phyloP scores from a whole-genome alignment of 192 early-diverging fungal genomes.

The Backusella sp. region DNA sequence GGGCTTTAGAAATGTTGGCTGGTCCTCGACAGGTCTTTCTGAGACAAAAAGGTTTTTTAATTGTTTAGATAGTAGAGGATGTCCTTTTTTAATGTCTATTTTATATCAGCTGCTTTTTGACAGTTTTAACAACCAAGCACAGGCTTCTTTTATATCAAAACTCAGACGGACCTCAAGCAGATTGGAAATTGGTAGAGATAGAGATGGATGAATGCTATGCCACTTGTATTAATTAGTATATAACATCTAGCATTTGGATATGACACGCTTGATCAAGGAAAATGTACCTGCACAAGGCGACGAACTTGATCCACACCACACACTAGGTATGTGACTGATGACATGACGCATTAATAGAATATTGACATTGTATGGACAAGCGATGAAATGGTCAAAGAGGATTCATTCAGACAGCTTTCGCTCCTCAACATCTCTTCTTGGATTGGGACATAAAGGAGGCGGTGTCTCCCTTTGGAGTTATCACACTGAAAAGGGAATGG shows the following conservation, averaged over 20 bases:
- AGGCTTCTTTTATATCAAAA: constrained; percentile 7
- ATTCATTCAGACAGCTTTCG: neutral
- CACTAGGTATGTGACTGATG: neutral
- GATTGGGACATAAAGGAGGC: neutral
- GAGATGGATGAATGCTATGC: neutral
- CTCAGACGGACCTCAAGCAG: neutral
- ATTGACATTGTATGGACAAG: neutral
- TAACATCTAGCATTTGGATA: neutral
- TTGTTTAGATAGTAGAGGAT: neutral
- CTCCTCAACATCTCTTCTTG: neutral
- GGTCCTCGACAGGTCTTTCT: neutral
- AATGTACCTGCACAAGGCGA: neutral
- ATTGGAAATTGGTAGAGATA: constrained; percentile 1
- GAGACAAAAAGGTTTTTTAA: neutral
- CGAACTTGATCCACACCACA: neutral
- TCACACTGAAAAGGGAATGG: neutral
- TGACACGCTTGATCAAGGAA: neutral
- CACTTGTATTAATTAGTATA: neutral
- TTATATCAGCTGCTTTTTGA: neutral
- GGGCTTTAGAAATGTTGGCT: neutral
- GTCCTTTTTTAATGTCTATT: neutral
- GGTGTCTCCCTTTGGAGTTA: neutral
- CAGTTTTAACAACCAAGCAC: constrained; percentile 6
- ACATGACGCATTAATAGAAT: no score
- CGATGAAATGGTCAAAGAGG: neutral